phyloP scores from a whole-genome alignment of 306 rosid species.

The Geum urbanum region DNA sequence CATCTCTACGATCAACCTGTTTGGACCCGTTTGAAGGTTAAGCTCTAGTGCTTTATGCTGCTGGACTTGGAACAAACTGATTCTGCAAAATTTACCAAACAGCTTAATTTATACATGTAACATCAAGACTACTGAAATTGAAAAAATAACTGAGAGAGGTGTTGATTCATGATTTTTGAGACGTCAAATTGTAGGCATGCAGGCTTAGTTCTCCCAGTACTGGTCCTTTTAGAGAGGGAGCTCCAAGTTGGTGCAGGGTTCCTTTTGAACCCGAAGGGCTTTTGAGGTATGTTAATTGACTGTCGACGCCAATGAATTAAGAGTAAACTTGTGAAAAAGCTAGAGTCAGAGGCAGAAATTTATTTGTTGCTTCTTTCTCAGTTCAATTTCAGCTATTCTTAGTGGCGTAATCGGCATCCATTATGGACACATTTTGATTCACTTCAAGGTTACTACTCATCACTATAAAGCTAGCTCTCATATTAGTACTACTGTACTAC shows the following conservation, averaged over 20 bases:
- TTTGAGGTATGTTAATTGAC: slow-evolving; percentile 42
- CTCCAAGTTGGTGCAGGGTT: slow-evolving; percentile 75
- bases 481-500: neutral
- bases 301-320: neutral
- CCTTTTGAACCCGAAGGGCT: slow-evolving; percentile 92
- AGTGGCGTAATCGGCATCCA: slow-evolving; percentile 81
- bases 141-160: neutral
- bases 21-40: slow-evolving; percentile 73
- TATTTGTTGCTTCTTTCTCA: slow-evolving; percentile 19
- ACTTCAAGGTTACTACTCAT: slow-evolving; percentile 65
- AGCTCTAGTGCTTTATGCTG: neutral
- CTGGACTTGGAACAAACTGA: neutral
- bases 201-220: slow-evolving; percentile 43
- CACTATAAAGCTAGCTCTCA: neutral
- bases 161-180: neutral
- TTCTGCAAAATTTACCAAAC: neutral
- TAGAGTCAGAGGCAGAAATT: neutral
- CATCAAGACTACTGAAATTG: neutral
- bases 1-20: slow-evolving; percentile 79
- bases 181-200: slow-evolving; percentile 54
- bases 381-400: slow-evolving; percentile 73
- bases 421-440: slow-evolving; percentile 80
- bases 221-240: slow-evolving; percentile 49
- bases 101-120: too few species aligned
- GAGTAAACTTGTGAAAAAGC: neutral